Conservation (phyloP, 345 rosid species). For the Passiflora organensis region DNA sequence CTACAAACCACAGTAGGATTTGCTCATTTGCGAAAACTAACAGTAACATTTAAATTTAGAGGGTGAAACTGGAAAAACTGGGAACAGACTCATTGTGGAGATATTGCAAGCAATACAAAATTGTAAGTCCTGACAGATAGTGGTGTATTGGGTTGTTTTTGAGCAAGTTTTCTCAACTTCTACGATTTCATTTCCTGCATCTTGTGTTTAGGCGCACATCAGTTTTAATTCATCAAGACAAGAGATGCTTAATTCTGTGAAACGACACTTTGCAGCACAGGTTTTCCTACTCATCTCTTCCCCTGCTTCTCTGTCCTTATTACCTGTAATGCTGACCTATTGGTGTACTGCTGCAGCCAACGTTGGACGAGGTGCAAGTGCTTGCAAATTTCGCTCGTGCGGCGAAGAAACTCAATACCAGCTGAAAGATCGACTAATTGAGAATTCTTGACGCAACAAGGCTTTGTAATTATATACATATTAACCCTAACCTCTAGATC, state of each 20-base stretch:
- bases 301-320: background rate
- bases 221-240: constrained; percentile 41
- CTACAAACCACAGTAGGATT: too few species aligned
- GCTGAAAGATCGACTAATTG: too few species aligned
- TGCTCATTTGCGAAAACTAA: too few species aligned
- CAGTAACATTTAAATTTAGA: constrained; percentile 21
- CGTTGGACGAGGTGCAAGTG: constrained; percentile 37
- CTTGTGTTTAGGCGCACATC: constrained; percentile 27
- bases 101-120: constrained; percentile 55
- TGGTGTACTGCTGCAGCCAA: constrained; percentile 24
- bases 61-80: constrained; percentile 46
- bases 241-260: constrained; percentile 42
- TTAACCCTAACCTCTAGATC: constrained; percentile 43
- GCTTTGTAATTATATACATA: constrained; percentile 26
- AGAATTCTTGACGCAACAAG: constrained; percentile 10
- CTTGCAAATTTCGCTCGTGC: constrained; percentile 31
- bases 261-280: constrained; percentile 50
- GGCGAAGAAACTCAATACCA: constrained; percentile 29
- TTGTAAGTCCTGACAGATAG: constrained; percentile 35
- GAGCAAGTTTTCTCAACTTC: background rate
- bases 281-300: constrained; percentile 17
- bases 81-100: constrained; percentile 44
- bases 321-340: background rate
- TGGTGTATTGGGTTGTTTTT: too few species aligned
- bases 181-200: background rate